Base-by-base conservation (phyloP, 108 stramenopile genomes). In the Aurantiochytrium sp. region DNA sequence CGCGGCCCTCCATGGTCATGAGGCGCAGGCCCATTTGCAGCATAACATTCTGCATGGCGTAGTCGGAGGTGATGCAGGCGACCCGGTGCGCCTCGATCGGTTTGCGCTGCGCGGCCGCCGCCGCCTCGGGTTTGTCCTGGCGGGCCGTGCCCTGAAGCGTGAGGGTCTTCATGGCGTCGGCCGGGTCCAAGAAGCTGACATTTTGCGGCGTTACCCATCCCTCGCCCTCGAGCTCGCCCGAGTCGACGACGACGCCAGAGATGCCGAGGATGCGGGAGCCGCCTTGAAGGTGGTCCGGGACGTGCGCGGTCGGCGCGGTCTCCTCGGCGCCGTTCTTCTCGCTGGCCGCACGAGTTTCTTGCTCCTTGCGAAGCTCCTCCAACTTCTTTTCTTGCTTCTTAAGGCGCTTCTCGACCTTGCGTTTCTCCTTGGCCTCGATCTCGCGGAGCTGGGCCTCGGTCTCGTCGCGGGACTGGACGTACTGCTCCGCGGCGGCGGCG, bases 1-100 rank as follows among this genome's bases (percentile, higher is more conserved):
- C 91, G 88, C 95, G 93, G 30, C 99, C 99, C 85, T 98, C 94
- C 2, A 97, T 90, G 3, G 96, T 92, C 42, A 98, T 73, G 17
- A 99, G 90, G 54, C 92, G 93, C 85, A 99, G 91, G 59, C 96
- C 96, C 96, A 99, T 97, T 92, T 97, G 97, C 24, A 99, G 89
- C 31, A 99, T 89, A 3, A 99, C 98, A 92, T 99, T 99, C 90
- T 99, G 99, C 98, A 98, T 98, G 54, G 97, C 97, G 90, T 97
- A 99, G 91, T 99, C 99, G 37, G 97, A 97, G 24, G 99, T 99
- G 41, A 97, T 95, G 91, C 98, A 98, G 12, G 97, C 97, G 31
- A 87, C 87, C 12, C 27, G 4, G 4, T 31, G 36, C 12, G 31
- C 59, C 15, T 45, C 41, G 34, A 6, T 55, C 30, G n/a, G 30